phyloP scores from a whole-genome alignment of 192 early-diverging fungal species.

The Linnemannia zychae region DNA sequence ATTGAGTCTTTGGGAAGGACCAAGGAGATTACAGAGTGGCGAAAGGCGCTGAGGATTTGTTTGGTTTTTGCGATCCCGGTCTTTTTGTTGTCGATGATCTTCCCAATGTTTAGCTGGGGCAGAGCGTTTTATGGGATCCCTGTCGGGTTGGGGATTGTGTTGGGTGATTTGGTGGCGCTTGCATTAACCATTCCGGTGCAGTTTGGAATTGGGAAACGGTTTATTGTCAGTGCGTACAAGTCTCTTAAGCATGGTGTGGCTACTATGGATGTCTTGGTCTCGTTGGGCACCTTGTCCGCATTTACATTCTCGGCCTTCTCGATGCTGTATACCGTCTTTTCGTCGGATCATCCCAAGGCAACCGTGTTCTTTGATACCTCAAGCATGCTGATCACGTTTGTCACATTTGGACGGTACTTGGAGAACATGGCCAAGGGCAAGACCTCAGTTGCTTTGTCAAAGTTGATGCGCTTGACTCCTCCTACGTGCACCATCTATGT shows the following conservation, averaged over 20 bases:
- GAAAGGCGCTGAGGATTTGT: constrained; percentile 73
- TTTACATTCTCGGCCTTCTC: constrained; percentile 86
- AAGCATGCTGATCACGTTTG: constrained; percentile 91
- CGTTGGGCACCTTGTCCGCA: constrained; percentile 85
- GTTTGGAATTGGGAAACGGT: constrained; percentile 85
- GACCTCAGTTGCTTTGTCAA: constrained; percentile 87
- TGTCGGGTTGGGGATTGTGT: constrained; percentile 71
- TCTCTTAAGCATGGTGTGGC: constrained; percentile 82
- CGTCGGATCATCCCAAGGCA: constrained; percentile 62
- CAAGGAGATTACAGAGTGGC: constrained; percentile 87
- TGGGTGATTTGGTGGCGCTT: constrained; percentile 74
- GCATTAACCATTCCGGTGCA: constrained; percentile 90
- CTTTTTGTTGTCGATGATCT: constrained; percentile 78
- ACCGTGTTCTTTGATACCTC: constrained; percentile 95
- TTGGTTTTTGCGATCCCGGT: constrained; percentile 85
- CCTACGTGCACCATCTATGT: constrained; percentile 70
- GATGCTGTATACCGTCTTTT: constrained; percentile 71
- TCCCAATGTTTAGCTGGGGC: constrained; percentile 62
- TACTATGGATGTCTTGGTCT: constrained; percentile 97
- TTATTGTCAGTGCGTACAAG: constrained; percentile 82
- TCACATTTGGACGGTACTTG: constrained; percentile 91
- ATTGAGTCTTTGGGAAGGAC: constrained; percentile 88
- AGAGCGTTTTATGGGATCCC: constrained; percentile 23
- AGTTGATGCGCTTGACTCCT: constrained; percentile 88
- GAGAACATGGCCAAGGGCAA: constrained; percentile 95